Percentiles rank a stretch among this genome's conserved stretches.
These are phyloP conservation scores for Agroathelia rolfsii DNA, from an alignment of 1,284 basidiomycete species.

Conservation along the genomic window DNA sequence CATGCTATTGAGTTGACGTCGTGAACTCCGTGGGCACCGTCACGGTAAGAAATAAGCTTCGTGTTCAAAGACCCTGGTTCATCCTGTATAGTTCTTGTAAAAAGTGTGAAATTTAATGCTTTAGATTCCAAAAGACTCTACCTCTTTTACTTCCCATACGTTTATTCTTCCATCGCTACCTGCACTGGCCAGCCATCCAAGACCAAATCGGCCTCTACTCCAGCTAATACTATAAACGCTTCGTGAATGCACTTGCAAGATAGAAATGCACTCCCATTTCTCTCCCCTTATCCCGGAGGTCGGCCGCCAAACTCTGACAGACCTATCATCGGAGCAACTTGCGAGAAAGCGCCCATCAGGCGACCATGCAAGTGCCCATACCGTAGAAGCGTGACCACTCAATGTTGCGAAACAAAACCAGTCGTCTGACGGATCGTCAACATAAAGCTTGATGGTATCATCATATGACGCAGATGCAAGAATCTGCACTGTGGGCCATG, in stretches of 20 bases:
- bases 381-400: constrained; percentile 76
- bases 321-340: constrained; percentile 72
- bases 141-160: constrained; percentile 65
- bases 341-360: constrained; percentile 81
- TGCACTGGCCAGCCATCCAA: constrained; percentile 69
- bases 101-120: too few relatives aligned
- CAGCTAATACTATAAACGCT: constrained; percentile 78
- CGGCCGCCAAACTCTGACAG: constrained; percentile 65
- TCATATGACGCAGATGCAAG: constrained; percentile 97
- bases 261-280: constrained; percentile 47
- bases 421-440: constrained; percentile 91
- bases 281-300: too few relatives aligned
- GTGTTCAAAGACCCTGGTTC: constrained; percentile 23
- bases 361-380: constrained; percentile 85
- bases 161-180: constrained; percentile 73
- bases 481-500: constrained; percentile 45
- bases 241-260: constrained; percentile 56
- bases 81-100: too few relatives aligned
- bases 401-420: constrained; percentile 87
- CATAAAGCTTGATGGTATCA: constrained; percentile 89
- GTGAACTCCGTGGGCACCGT: constrained; percentile 58
- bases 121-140: too few relatives aligned
- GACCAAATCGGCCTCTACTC: too few relatives aligned
- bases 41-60: constrained; percentile 39
- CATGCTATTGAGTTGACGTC: constrained; percentile 76